Evolutionary conservation across 2,329 filamentous ascomycete species (phyloP).

Genomic region (Phaeosphaeria sp.): DNA sequence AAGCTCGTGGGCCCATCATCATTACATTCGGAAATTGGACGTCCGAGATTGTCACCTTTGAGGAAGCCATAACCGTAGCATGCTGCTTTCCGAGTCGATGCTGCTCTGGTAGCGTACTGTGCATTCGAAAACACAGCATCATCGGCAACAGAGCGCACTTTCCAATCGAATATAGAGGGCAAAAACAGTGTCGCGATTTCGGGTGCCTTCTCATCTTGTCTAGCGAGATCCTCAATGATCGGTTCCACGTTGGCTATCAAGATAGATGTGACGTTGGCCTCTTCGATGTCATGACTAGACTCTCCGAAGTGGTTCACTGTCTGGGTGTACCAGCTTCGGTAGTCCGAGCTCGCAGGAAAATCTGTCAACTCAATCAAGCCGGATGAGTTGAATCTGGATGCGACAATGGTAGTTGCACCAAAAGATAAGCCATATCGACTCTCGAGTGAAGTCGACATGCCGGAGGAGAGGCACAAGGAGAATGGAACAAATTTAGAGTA

Average conservation of each 20-base stretch:
- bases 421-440: constrained; percentile 1
- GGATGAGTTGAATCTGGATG: constrained; percentile 5
- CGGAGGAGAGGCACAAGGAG: neutral
- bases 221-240: neutral
- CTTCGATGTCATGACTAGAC: neutral
- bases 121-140: neutral
- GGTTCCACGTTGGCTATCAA: neutral
- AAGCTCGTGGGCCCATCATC: neutral
- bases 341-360: neutral
- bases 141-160: neutral
- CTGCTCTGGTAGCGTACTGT: neutral
- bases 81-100: neutral
- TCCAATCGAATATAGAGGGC: neutral
- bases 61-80: constrained; percentile 1
- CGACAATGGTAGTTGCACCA: neutral
- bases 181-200: neutral
- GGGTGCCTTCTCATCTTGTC: neutral
- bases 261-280: neutral
- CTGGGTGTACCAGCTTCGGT: neutral
- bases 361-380: neutral
- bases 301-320: neutral
- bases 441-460: neutral
- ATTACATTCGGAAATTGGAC: neutral
- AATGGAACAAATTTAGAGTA: neutral
- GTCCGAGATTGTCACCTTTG: neutral